Evolutionary conservation across 805 yeast species (phyloP), one percentile per base, ranked within the genome.

Genomic region (Candida krabiensis): DNA sequence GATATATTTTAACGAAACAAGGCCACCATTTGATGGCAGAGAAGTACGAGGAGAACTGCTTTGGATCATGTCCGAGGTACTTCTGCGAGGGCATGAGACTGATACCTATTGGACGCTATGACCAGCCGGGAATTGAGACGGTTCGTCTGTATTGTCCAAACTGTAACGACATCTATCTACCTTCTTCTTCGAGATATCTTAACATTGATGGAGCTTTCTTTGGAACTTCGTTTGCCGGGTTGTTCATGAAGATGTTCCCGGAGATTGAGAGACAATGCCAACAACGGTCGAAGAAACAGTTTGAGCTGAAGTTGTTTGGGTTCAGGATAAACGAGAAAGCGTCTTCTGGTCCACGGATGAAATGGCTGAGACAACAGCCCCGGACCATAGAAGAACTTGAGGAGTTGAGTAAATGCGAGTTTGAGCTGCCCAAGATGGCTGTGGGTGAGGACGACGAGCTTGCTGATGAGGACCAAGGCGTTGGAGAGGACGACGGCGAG

Each of bases 161-260:
- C 58, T 93, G 99, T 64, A 79, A 83, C 56, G 99, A 93, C 56
- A 72, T 91, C 28, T 93, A 93, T 62, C 65, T 88, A 35, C 98
- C 98, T 2, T 79, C 83, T 39, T 82, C 89, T 39, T 80, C 90
- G n/a, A 72, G 96, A 45, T 90, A 86, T 62, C 67, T 86, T 41
- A 86, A 87, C 56, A 78, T 93, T 29, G 99, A 93, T 63, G 99
- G 99, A 4, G 96, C 98, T 1, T 93, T 84, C 55, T 93, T 95
- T 68, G 98, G 99, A 4, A 88, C 98, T 0, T 82, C 95, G 24
- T 93, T 93, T 66, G 93, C 96, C 1, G 97, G 96, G 2, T 74
- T 93, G 50, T 85, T 93, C 53, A 78, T 93, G 44, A 86, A 89
- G 58, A 84, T 86, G 75, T 89, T 83, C 66, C 88, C 93, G n/a